Percentiles rank a stretch among this genome's conserved stretches.
Evolutionary conservation across 352 stramenopile species (phyloP).

Genomic region (Phytophthora palmivora): DNA sequence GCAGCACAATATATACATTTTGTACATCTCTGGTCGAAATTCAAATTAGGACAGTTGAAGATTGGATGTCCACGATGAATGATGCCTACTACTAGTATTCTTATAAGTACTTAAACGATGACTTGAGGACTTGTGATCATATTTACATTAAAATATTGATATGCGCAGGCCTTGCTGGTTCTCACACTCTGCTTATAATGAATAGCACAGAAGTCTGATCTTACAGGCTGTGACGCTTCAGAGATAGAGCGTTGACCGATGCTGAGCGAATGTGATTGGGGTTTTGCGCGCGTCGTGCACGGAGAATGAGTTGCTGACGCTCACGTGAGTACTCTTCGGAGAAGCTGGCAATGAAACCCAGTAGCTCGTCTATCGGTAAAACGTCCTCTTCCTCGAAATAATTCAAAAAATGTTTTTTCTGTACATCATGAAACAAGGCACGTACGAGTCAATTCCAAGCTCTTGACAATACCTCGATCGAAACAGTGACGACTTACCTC

Average conservation of each 20-base stretch:
- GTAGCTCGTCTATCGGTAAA: constrained; percentile 69
- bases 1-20: too few species aligned
- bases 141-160: constrained; percentile 15
- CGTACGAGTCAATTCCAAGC: constrained; percentile 1
- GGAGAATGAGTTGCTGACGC: constrained; percentile 50
- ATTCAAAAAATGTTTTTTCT: constrained; percentile 73
- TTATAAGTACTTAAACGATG: too few species aligned
- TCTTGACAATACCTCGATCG: background rate
- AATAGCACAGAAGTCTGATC: constrained; percentile 12
- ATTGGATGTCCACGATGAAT: too few species aligned
- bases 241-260: constrained; percentile 16
- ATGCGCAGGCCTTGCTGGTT: constrained; percentile 3
- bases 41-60: too few species aligned
- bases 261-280: constrained; percentile 8
- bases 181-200: constrained; percentile 10
- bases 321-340: constrained; percentile 63
- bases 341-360: constrained; percentile 73
- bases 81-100: too few species aligned
- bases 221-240: constrained; percentile 41
- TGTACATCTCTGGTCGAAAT: too few species aligned
- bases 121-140: too few species aligned
- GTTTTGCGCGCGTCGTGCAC: constrained; percentile 27
- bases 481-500: constrained; percentile 38
- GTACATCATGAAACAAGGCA: background rate
- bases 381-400: constrained; percentile 82